Conservation (phyloP, 805 yeast genomes). For the Tetrapisispora namnaoensis region DNA sequence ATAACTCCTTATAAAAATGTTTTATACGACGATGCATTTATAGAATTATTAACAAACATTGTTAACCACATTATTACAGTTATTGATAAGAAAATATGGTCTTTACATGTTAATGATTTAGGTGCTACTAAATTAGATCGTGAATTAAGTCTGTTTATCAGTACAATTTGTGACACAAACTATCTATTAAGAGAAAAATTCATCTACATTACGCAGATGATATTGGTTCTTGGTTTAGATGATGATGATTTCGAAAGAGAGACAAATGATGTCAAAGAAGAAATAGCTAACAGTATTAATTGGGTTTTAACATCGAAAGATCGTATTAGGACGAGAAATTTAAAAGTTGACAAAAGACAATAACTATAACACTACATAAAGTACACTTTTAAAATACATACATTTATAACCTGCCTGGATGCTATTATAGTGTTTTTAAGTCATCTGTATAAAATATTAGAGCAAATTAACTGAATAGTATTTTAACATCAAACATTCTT, state of each 20-base stretch:
- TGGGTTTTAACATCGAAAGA: conserved; percentile 81
- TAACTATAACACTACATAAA: neutral
- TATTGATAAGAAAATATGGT: conserved; percentile 60
- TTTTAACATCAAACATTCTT: too few species aligned
- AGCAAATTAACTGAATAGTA: too few species aligned
- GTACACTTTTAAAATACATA: neutral
- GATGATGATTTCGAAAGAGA: conserved; percentile 40
- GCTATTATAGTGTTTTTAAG: neutral
- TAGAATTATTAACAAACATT: conserved; percentile 36
- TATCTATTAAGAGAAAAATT: conserved; percentile 73
- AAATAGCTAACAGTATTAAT: conserved; percentile 33
- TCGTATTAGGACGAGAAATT: conserved; percentile 48
- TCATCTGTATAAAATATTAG: too few species aligned
- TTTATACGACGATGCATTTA: conserved; percentile 45
- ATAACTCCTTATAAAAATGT: conserved; percentile 57
- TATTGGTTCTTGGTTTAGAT: conserved; percentile 73
- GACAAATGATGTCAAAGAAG: conserved; percentile 31
- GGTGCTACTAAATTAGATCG: conserved; percentile 80
- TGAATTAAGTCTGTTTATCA: conserved; percentile 65
- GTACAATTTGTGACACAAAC: conserved; percentile 60
- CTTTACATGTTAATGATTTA: conserved; percentile 61
- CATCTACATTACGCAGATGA: conserved; percentile 72
- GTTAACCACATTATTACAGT: conserved; percentile 46
- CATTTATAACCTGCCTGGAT: neutral
- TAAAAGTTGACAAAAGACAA: conserved; percentile 35